phyloP scores from a whole-genome alignment of 2,329 filamentous ascomycete genomes.

The Basipetospora chlamydospora region DNA sequence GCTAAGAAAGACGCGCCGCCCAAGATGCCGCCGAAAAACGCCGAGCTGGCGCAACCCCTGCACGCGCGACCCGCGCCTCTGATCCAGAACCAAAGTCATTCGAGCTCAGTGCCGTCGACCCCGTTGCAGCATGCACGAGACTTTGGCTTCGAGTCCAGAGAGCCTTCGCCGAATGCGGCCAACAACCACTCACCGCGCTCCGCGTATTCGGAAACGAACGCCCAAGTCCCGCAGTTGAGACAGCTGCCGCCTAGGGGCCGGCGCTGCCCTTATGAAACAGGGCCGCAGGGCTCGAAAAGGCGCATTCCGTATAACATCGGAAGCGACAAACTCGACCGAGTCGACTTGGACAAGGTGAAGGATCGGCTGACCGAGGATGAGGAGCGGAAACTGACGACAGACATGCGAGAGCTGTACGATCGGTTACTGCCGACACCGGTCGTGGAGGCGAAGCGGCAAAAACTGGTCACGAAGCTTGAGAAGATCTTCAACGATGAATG shows the following conservation, averaged over 20 bases:
- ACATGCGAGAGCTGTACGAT: slow-evolving; percentile 77
- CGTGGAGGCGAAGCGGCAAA: slow-evolving; percentile 60
- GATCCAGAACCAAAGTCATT: slow-evolving; percentile 32
- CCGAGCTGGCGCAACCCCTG: slow-evolving; percentile 14
- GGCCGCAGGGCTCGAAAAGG: slow-evolving; percentile 63
- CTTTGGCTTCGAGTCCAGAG: slow-evolving; percentile 62
- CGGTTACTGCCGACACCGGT: slow-evolving; percentile 68
- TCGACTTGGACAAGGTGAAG: slow-evolving; percentile 59
- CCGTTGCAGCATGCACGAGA: slow-evolving; percentile 79
- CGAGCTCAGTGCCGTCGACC: slow-evolving; percentile 84
- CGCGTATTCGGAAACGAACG: slow-evolving; percentile 77
- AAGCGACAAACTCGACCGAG: slow-evolving; percentile 59
- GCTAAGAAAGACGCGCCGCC: slow-evolving; percentile 36
- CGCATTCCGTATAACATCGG: slow-evolving; percentile 87
- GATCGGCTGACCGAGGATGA: slow-evolving; percentile 56
- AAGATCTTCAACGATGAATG: slow-evolving; percentile 79
- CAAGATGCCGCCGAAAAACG: slow-evolving; percentile 36
- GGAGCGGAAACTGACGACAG: slow-evolving; percentile 59
- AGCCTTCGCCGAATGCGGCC: slow-evolving; percentile 64
- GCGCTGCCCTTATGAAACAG: slow-evolving; percentile 80
- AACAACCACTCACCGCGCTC: slow-evolving; percentile 79
- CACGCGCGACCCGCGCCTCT: slow-evolving; percentile 11
- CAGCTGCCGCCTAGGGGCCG: slow-evolving; percentile 43
- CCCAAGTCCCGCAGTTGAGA: slow-evolving; percentile 52
- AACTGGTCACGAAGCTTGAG: slow-evolving; percentile 76